phyloP scores from a whole-genome alignment of 768 basidiomycete species.

The Agaricus blazei region DNA sequence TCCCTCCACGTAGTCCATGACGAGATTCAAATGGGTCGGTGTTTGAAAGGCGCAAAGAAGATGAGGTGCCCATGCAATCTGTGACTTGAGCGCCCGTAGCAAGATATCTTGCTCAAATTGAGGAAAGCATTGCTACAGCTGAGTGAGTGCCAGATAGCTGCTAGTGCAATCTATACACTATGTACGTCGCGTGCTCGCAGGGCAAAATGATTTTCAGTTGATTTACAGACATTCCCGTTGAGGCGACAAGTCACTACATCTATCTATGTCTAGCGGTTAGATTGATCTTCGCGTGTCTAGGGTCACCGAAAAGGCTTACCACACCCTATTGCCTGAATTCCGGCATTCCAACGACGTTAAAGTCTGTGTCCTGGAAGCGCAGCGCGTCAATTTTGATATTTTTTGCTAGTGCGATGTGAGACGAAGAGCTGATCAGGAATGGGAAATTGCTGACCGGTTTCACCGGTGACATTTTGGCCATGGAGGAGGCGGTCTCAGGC shows the following conservation, averaged over 20 bases:
- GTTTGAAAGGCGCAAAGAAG: constrained; percentile 87
- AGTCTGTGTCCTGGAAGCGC: constrained; percentile 69
- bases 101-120: constrained; percentile 78
- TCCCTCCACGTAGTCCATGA: constrained; percentile 82
- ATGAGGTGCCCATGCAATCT: constrained; percentile 66
- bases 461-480: constrained; percentile 71
- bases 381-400: constrained; percentile 65
- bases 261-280: constrained; percentile 45
- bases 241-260: constrained; percentile 76
- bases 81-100: constrained; percentile 47
- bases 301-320: constrained; percentile 37
- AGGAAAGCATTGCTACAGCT: constrained; percentile 76
- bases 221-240: constrained; percentile 79
- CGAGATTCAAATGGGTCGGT: constrained; percentile 63
- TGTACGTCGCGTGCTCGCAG: constrained; percentile 70
- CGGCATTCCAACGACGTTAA: constrained; percentile 61
- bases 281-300: background rate
- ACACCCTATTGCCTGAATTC: constrained; percentile 87
- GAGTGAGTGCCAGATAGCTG: background rate
- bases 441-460: constrained; percentile 45
- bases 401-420: constrained; percentile 42
- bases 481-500: constrained; percentile 71
- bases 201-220: constrained; percentile 70
- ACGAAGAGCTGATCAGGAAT: background rate
- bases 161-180: background rate